Evolutionary conservation across 257 asterid species (phyloP).

Genomic region (Thymus quinquecostatus): DNA sequence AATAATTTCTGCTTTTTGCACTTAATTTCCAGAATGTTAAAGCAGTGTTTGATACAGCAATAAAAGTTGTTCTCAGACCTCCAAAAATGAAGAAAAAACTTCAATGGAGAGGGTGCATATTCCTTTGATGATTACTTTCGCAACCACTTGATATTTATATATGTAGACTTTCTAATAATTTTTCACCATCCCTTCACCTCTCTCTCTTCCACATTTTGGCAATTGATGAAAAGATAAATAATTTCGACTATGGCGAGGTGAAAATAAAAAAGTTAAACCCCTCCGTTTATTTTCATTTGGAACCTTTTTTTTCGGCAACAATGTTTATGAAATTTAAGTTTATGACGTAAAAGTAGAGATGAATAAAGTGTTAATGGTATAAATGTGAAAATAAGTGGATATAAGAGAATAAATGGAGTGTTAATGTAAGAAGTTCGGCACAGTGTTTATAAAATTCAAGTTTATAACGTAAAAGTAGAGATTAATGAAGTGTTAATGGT

Average conservation of each 20-base stretch:
- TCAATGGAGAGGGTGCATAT: constrained; percentile 49
- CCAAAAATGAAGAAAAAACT: constrained; percentile 60
- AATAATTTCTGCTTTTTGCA: background rate
- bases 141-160: background rate
- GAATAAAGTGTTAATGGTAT: too few relatives aligned
- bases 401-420: too few relatives aligned
- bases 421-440: too few relatives aligned
- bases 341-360: too few relatives aligned
- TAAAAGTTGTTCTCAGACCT: constrained; percentile 70
- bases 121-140: constrained; percentile 34
- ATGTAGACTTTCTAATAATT: background rate
- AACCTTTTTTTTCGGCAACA: too few relatives aligned
- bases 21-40: constrained; percentile 63
- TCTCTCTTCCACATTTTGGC: background rate
- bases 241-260: background rate
- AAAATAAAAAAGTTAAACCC: background rate
- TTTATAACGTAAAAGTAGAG: too few relatives aligned
- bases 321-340: too few relatives aligned
- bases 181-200: constrained; percentile 27
- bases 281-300: too few relatives aligned
- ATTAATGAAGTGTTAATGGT: too few relatives aligned
- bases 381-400: too few relatives aligned
- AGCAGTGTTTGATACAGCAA: constrained; percentile 73
- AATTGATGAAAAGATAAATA: background rate
- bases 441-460: too few relatives aligned